Evolutionary conservation across 805 yeast species (phyloP).

Genomic region (Aciculoconidium aculeatum): DNA sequence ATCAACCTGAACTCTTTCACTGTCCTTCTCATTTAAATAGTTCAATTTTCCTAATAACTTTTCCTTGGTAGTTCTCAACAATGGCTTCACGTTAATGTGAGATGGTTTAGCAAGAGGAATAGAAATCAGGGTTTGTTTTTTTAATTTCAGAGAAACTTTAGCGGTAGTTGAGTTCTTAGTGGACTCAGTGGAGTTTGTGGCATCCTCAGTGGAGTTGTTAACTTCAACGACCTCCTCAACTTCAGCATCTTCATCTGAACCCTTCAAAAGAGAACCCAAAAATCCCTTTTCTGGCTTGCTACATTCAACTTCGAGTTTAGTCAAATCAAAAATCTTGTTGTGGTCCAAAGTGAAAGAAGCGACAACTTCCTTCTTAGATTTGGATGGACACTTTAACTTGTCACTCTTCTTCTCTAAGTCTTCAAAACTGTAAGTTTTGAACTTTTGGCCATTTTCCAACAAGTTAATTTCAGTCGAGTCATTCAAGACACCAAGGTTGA

Average conservation of each 20-base stretch:
- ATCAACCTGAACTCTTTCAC: slow-evolving; percentile 47
- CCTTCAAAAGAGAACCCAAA: slow-evolving; percentile 20
- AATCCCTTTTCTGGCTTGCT: slow-evolving; percentile 16
- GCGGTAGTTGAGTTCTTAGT: slow-evolving; percentile 15
- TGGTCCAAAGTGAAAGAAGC: slow-evolving; percentile 42
- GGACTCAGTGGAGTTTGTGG: slow-evolving; percentile 13
- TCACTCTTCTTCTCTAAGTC: slow-evolving; percentile 22
- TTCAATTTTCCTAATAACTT: slow-evolving; percentile 44
- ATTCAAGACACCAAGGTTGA: slow-evolving; percentile 32
- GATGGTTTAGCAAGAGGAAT: slow-evolving; percentile 42
- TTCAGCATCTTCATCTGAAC: slow-evolving; percentile 12
- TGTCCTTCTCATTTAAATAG: slow-evolving; percentile 50
- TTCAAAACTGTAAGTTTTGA: slow-evolving; percentile 21
- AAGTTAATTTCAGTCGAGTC: slow-evolving; percentile 27
- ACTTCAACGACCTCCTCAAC: slow-evolving; percentile 14
- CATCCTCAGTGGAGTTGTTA: slow-evolving; percentile 10
- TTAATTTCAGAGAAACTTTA: slow-evolving; percentile 13
- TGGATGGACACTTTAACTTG: slow-evolving; percentile 36
- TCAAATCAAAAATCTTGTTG: slow-evolving; percentile 46
- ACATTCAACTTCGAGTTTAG: slow-evolving; percentile 43
- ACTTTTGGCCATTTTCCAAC: slow-evolving; percentile 34
- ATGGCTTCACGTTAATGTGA: slow-evolving; percentile 33
- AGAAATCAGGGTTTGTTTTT: slow-evolving; percentile 18
- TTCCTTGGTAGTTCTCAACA: slow-evolving; percentile 35
- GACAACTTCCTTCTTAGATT: slow-evolving; percentile 20